Base-by-base conservation (phyloP, 352 stramenopile genomes). In the Plasmopara muralis region DNA sequence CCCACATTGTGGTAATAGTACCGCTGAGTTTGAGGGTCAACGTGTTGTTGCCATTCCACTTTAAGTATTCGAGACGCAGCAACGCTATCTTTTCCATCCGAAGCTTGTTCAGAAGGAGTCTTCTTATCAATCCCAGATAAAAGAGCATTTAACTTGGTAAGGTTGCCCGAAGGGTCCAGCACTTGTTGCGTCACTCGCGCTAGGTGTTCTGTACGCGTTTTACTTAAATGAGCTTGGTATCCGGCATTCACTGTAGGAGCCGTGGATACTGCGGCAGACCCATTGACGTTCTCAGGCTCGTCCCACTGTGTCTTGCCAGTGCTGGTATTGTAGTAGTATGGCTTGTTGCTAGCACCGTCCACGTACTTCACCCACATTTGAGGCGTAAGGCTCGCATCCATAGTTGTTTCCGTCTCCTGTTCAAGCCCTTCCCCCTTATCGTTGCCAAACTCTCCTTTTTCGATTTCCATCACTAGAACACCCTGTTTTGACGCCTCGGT, bases 1-100 rank as follows among this genome's bases (percentile, higher is more conserved):
- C 72, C 66, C 2, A 74, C 62, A 61, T 95, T 90, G 63, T 91
- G 70, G 69, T 91, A 95, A 66, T 91, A 95, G 58, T 84, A 90
- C 13, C 74, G 68, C 57, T 90, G 73, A 12, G 74, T 82, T 29
- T 87, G 76, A 7, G 80, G 68, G 35, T 95, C 85, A n/a, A 84
- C 70, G 59, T 95, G 81, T 49, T 95, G 83, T 54, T 90, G 77
- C 85, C 85, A 95, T 44, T 87, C 72, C 31, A 69, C 60, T 55
- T 70, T 83, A 40, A 40, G 38, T 38, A 20, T 57, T 37, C 39
- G 44, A 39, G 45, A 13, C 46, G 0, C 43, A 50, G 16, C 54
- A 8, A 14, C 18, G 18, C 4, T 45, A 6, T 45, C 50, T 6
- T 68, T 47, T 5, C 9, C 49, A 16, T 52, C 59, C 0, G 28